Percentiles rank a stretch among this genome's conserved stretches.
phyloP scores from a whole-genome alignment of 257 asterid genomes.

The Lithospermum erythrorhizon region DNA sequence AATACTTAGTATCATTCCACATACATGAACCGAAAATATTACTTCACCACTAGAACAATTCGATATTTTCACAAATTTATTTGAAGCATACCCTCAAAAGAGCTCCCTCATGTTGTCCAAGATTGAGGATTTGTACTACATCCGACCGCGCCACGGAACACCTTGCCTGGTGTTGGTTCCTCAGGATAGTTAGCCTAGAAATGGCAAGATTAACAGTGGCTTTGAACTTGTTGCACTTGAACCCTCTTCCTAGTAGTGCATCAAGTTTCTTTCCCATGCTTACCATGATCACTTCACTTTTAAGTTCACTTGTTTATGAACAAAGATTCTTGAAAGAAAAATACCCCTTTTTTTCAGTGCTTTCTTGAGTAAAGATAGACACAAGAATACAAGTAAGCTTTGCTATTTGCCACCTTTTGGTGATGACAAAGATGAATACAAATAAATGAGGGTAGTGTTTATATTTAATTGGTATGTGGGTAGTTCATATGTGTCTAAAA shows the following conservation, averaged over 20 bases:
- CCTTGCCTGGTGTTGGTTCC: slow-evolving; percentile 63
- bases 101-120: slow-evolving; percentile 54
- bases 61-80: neutral
- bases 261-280: slow-evolving; percentile 69
- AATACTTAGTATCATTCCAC: neutral
- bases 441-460: neutral
- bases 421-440: slow-evolving; percentile 22
- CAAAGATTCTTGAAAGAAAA: neutral
- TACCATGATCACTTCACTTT: neutral
- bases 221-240: slow-evolving; percentile 34
- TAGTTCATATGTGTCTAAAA: neutral
- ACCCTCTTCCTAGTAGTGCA: slow-evolving; percentile 43
- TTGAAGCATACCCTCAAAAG: slow-evolving; percentile 45
- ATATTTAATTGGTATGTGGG: neutral
- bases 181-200: slow-evolving; percentile 58
- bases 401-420: slow-evolving; percentile 47
- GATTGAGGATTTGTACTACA: slow-evolving; percentile 51
- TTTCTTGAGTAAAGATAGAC: neutral
- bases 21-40: neutral
- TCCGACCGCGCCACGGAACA: slow-evolving; percentile 53
- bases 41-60: too few relatives aligned
- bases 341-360: neutral
- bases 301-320: neutral
- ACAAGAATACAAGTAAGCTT: slow-evolving; percentile 23
- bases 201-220: slow-evolving; percentile 43